Evolutionary conservation across 345 rosid species (phyloP).

Genomic region (Passiflora organensis): DNA sequence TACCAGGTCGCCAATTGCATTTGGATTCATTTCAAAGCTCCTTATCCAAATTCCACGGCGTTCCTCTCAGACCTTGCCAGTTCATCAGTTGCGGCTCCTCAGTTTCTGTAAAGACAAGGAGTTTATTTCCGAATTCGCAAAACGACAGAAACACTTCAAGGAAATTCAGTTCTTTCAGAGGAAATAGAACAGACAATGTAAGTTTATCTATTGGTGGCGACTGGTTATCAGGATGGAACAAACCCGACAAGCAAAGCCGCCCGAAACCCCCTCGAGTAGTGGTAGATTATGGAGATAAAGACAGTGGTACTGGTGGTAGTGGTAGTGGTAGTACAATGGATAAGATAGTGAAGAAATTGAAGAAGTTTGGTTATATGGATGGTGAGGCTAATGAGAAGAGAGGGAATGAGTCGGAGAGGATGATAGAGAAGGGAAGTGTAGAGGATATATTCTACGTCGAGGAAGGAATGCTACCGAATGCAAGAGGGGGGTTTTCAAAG

Average conservation of each 20-base stretch:
- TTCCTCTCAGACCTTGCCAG: conserved; percentile 26
- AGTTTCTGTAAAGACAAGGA: conserved; percentile 21
- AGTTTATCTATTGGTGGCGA: conserved; percentile 14
- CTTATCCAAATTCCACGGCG: conserved; percentile 38
- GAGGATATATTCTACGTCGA: conserved; percentile 70
- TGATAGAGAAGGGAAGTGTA: conserved; percentile 63
- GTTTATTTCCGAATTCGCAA: conserved; percentile 10
- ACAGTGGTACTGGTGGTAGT: conserved; percentile 17
- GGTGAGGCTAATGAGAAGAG: conserved; percentile 27
- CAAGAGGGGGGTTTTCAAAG: conserved; percentile 55
- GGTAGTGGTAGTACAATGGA: conserved; percentile 63
- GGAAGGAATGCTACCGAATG: conserved; percentile 56
- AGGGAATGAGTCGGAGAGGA: conserved; percentile 35
- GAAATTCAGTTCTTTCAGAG: conserved; percentile 16
- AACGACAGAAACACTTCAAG: conserved; percentile 25
- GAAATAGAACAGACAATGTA: conserved; percentile 3
- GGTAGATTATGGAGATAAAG: conserved; percentile 38
- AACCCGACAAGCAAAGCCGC: conserved; percentile 32
- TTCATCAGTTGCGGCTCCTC: conserved; percentile 45
- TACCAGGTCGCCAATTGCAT: conserved; percentile 48
- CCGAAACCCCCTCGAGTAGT: conserved; percentile 39
- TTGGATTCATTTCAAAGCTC: conserved; percentile 43
- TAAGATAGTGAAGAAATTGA: conserved; percentile 75
- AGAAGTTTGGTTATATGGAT: conserved; percentile 58
- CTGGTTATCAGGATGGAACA: conserved; percentile 62